phyloP scores from a whole-genome alignment of 805 yeast species.

The Saccharomycopsis capsularis region DNA sequence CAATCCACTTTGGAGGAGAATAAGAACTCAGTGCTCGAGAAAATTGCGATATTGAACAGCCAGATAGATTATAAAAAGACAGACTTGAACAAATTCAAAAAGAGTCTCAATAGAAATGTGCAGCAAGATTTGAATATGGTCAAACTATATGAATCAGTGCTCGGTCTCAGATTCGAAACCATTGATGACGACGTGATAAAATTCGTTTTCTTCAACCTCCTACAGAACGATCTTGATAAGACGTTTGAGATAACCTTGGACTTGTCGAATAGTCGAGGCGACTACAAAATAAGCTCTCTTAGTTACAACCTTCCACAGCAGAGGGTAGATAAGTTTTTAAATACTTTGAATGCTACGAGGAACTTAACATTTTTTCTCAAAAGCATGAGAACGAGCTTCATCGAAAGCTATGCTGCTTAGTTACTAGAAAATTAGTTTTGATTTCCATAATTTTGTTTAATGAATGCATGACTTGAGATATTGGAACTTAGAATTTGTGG shows the following conservation, averaged over 20 bases:
- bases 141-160: slow-evolving; percentile 17
- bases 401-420: neutral
- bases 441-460: too few species aligned
- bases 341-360: slow-evolving; percentile 11
- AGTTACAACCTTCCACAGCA: slow-evolving; percentile 8
- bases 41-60: slow-evolving; percentile 9
- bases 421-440: neutral
- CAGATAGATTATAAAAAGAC: slow-evolving; percentile 11
- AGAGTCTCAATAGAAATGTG: slow-evolving; percentile 8
- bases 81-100: slow-evolving; percentile 10
- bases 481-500: too few species aligned
- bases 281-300: slow-evolving; percentile 11
- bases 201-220: slow-evolving; percentile 16
- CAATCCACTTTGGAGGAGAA: slow-evolving; percentile 2
- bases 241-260: slow-evolving; percentile 14
- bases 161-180: slow-evolving; percentile 20
- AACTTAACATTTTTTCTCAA: slow-evolving; percentile 15
- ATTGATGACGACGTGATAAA: slow-evolving; percentile 16
- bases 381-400: slow-evolving; percentile 9
- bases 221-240: slow-evolving; percentile 9
- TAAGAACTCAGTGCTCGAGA: slow-evolving; percentile 2
- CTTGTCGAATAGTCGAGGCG: slow-evolving; percentile 12
- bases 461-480: too few species aligned
- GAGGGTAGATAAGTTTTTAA: neutral
- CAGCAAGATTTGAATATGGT: slow-evolving; percentile 15